Percentiles rank a stretch among this genome's conserved stretches.
Evolutionary conservation across 2,329 filamentous ascomycete genomes (phyloP).

Genomic region (Didymella pinodella): DNA sequence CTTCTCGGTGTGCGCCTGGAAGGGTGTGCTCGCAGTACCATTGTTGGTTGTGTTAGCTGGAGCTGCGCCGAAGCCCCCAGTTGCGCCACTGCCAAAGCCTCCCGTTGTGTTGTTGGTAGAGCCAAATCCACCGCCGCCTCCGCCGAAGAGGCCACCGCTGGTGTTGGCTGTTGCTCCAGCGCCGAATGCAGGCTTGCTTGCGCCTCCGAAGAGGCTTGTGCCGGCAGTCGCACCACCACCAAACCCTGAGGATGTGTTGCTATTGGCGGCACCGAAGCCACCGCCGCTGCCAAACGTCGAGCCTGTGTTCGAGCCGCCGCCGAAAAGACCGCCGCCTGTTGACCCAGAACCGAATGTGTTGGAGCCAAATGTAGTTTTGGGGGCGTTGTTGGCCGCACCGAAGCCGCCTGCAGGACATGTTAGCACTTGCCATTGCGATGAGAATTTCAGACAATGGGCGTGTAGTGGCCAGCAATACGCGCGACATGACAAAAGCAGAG

Average conservation of each 20-base stretch:
- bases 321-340: conserved; percentile 48
- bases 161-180: conserved; percentile 34
- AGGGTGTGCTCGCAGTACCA: conserved; percentile 72
- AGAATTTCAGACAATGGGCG: background rate
- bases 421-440: conserved; percentile 21
- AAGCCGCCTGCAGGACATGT: conserved; percentile 44
- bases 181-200: conserved; percentile 42
- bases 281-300: conserved; percentile 23
- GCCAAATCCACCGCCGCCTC: conserved; percentile 43
- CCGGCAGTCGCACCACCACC: conserved; percentile 38
- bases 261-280: conserved; percentile 36
- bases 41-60: conserved; percentile 48
- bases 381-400: conserved; percentile 36
- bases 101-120: conserved; percentile 26
- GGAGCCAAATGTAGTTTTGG: conserved; percentile 33
- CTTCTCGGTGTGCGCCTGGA: conserved; percentile 75
- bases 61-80: conserved; percentile 44
- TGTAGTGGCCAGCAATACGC: background rate
- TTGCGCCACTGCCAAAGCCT: conserved; percentile 35
- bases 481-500: background rate
- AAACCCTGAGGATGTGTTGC: conserved; percentile 36
- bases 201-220: conserved; percentile 42
- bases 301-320: conserved; percentile 27
- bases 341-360: conserved; percentile 46
- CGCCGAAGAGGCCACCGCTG: conserved; percentile 41